A percentile compares a stretch with the other conserved stretches of the same genome.
These are phyloP conservation scores for Xanthoparmelia taractica DNA, from an alignment of 495 filamentous ascomycete genomes.

Conservation along the genomic window DNA sequence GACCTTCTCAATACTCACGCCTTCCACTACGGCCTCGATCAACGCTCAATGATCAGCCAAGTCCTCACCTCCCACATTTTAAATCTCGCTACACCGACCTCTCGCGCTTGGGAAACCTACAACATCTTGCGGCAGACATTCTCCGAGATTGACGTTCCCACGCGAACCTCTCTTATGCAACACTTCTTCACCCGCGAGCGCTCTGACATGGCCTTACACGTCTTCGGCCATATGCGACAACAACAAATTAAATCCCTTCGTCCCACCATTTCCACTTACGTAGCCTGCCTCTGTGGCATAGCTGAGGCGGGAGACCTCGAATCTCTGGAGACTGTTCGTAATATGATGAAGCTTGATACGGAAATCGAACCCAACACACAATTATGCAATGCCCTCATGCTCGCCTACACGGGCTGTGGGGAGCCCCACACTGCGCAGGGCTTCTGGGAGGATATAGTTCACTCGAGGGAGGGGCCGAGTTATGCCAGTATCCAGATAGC, in stretches of 20 bases:
- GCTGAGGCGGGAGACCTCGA: slow-evolving; percentile 53
- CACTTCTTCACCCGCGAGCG: slow-evolving; percentile 69
- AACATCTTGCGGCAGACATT: slow-evolving; percentile 68
- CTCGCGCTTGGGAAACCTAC: slow-evolving; percentile 74
- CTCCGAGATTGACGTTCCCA: slow-evolving; percentile 55
- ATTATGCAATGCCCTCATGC: slow-evolving; percentile 75
- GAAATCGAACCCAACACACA: slow-evolving; percentile 67
- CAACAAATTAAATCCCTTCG: slow-evolving; percentile 47
- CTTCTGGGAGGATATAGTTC: slow-evolving; percentile 75
- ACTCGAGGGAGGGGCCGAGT: slow-evolving; percentile 71
- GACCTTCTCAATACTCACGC: slow-evolving; percentile 66
- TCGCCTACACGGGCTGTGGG: slow-evolving; percentile 66
- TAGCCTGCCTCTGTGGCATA: slow-evolving; percentile 66
- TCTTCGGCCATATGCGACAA: slow-evolving; percentile 85
- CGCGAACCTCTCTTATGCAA: slow-evolving; percentile 68
- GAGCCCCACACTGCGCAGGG: slow-evolving; percentile 55
- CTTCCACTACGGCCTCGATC: slow-evolving; percentile 52
- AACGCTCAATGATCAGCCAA: slow-evolving; percentile 55
- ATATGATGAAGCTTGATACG: slow-evolving; percentile 85
- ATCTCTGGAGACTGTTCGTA: slow-evolving; percentile 66
- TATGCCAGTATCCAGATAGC: slow-evolving; percentile 69
- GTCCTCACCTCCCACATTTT: slow-evolving; percentile 58
- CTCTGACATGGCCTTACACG: slow-evolving; percentile 70
- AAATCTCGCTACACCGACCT: slow-evolving; percentile 50
- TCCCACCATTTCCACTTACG: slow-evolving; percentile 67